Percentiles rank a stretch among this genome's conserved stretches.
phyloP scores from a whole-genome alignment of 768 basidiomycete genomes.

The Leccinum broughii region DNA sequence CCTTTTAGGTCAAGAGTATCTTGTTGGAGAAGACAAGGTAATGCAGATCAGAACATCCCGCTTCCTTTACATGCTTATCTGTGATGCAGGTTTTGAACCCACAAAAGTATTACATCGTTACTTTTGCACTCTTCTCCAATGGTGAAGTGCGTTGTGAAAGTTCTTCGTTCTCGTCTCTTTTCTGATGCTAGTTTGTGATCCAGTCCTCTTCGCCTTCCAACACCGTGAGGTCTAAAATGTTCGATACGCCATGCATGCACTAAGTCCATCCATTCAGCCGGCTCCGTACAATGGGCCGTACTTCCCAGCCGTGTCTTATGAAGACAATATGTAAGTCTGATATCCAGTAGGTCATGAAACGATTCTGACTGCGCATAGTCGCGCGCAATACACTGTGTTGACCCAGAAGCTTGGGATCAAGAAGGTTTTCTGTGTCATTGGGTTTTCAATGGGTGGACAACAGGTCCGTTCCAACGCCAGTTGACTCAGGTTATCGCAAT shows the following conservation, averaged over 20 bases:
- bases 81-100: slow-evolving; percentile 46
- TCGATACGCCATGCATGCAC: neutral
- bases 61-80: neutral
- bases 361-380: slow-evolving; percentile 33
- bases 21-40: slow-evolving; percentile 56
- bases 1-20: slow-evolving; percentile 46
- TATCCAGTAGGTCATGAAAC: neutral
- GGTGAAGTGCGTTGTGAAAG: slow-evolving; percentile 46
- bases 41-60: neutral
- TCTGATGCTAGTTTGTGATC: neutral
- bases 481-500: neutral
- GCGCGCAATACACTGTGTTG: slow-evolving; percentile 57
- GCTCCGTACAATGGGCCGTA: slow-evolving; percentile 60
- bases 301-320: slow-evolving; percentile 57
- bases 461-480: slow-evolving; percentile 31
- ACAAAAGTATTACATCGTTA: slow-evolving; percentile 52
- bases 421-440: slow-evolving; percentile 34
- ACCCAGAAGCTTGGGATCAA: slow-evolving; percentile 29
- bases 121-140: slow-evolving; percentile 58
- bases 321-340: slow-evolving; percentile 52
- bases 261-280: slow-evolving; percentile 35
- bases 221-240: slow-evolving; percentile 25
- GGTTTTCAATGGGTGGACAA: slow-evolving; percentile 64
- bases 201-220: slow-evolving; percentile 66
- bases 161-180: neutral